Conservation (phyloP, 2,329 filamentous ascomycete genomes). For the Pseudogymnoascus sp. region DNA sequence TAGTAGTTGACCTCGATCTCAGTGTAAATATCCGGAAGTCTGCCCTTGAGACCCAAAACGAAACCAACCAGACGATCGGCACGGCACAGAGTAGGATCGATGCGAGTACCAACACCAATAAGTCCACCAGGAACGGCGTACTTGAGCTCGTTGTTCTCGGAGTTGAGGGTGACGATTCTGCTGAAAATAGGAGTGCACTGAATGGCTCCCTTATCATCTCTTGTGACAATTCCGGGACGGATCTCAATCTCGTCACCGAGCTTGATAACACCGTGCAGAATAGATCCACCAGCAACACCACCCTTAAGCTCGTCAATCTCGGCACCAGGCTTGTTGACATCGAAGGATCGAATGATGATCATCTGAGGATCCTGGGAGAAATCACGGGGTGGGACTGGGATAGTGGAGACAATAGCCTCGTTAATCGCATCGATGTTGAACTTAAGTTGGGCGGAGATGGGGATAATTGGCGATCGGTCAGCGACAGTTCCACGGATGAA, state of each 20-base stretch:
- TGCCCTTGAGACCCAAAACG: slow-evolving; percentile 89
- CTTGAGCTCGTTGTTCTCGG: slow-evolving; percentile 96
- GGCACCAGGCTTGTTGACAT: slow-evolving; percentile 98
- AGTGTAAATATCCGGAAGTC: slow-evolving; percentile 92
- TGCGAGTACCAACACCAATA: slow-evolving; percentile 95
- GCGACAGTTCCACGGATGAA: slow-evolving; percentile 97
- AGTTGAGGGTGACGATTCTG: slow-evolving; percentile 88
- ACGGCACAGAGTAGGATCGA: slow-evolving; percentile 96
- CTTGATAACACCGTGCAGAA: slow-evolving; percentile 94
- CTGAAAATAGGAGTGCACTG: slow-evolving; percentile 97
- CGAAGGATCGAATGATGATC: slow-evolving; percentile 98
- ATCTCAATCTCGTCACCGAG: slow-evolving; percentile 98
- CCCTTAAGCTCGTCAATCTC: slow-evolving; percentile 98
- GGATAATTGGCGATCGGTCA: slow-evolving; percentile 89
- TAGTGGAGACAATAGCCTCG: slow-evolving; percentile 90
- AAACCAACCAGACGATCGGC: slow-evolving; percentile 98
- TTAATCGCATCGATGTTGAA: slow-evolving; percentile 99
- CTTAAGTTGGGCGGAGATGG: slow-evolving; percentile 95
- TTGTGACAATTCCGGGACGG: slow-evolving; percentile 93
- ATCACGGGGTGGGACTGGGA: slow-evolving; percentile 84
- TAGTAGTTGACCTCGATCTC: slow-evolving; percentile 99
- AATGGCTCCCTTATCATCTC: slow-evolving; percentile 86
- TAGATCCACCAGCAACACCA: slow-evolving; percentile 94
- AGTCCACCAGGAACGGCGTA: slow-evolving; percentile 96
- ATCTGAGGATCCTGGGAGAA: slow-evolving; percentile 91